These are phyloP conservation scores for Ballota nigra DNA, from an alignment of 257 asterid genomes.

Conservation along the genomic window DNA sequence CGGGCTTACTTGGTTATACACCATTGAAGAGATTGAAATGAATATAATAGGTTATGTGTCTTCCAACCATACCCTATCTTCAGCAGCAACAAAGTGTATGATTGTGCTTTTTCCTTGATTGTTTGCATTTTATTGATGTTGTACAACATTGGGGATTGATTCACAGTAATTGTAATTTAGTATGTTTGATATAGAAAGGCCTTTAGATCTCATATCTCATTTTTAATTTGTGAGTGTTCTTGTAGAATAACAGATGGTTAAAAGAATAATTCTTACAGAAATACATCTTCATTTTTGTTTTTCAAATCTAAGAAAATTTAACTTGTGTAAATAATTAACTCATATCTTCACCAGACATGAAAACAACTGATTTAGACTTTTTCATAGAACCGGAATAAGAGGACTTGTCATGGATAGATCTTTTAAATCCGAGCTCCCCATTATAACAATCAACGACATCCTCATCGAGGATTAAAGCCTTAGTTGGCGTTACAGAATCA, in stretches of 20 bases:
- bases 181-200: conserved; percentile 1
- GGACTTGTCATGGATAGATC: too few species aligned
- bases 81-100: conserved; percentile 14
- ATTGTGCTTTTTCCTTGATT: conserved; percentile 4
- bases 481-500: too few species aligned
- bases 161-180: background rate
- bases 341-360: too few species aligned
- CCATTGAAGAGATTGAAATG: too few species aligned
- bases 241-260: background rate
- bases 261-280: background rate
- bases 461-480: too few species aligned
- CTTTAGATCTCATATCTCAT: conserved; percentile 35
- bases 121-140: background rate
- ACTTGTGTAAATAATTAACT: too few species aligned
- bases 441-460: too few species aligned
- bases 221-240: conserved; percentile 11
- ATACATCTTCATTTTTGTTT: conserved; percentile 16
- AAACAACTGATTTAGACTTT: too few species aligned
- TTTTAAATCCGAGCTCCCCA: too few species aligned
- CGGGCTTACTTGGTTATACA: too few species aligned
- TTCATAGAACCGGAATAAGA: too few species aligned
- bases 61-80: conserved; percentile 17
- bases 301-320: conserved; percentile 15
- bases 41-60: too few species aligned
- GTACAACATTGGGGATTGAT: conserved; percentile 1